Conservation (phyloP, 2,329 filamentous ascomycete genomes). For the Lizonia empirigonia region DNA sequence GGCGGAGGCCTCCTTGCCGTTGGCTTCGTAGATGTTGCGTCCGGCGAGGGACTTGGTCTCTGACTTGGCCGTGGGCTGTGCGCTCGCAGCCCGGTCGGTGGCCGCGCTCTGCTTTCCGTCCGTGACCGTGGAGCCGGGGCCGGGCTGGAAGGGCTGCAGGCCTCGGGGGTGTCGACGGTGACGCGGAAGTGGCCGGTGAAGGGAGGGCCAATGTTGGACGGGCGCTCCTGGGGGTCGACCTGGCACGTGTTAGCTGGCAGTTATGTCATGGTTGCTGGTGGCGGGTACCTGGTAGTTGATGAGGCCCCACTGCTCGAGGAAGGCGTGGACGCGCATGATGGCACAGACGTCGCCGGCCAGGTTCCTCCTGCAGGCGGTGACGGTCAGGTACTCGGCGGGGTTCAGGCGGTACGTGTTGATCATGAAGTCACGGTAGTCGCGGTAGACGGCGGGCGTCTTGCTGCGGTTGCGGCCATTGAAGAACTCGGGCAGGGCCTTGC, state of each 20-base stretch:
- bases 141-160: slow-evolving; percentile 92
- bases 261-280: not conserved
- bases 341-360: slow-evolving; percentile 96
- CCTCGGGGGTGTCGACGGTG: slow-evolving; percentile 95
- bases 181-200: slow-evolving; percentile 98
- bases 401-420: slow-evolving; percentile 98
- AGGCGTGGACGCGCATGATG: slow-evolving; percentile 98
- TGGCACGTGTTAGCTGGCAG: slow-evolving; percentile 47
- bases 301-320: slow-evolving; percentile 97
- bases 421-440: slow-evolving; percentile 99
- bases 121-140: slow-evolving; percentile 69
- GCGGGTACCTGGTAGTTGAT: slow-evolving; percentile 92
- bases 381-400: slow-evolving; percentile 92
- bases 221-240: slow-evolving; percentile 95
- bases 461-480: slow-evolving; percentile 98
- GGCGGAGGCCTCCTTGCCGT: slow-evolving; percentile 78
- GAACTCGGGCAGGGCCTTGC: slow-evolving; percentile 94
- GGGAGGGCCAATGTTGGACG: slow-evolving; percentile 92
- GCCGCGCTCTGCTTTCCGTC: slow-evolving; percentile 65
- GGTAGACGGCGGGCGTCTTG: slow-evolving; percentile 96
- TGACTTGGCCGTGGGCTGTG: slow-evolving; percentile 70
- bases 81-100: slow-evolving; percentile 73
- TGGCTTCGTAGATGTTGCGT: slow-evolving; percentile 93
- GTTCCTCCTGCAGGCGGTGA: slow-evolving; percentile 93
- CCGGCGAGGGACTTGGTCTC: slow-evolving; percentile 92